Conservation (phyloP, 371 early-diverging fungal genomes). For the Polyrhizophydium stewartii region DNA sequence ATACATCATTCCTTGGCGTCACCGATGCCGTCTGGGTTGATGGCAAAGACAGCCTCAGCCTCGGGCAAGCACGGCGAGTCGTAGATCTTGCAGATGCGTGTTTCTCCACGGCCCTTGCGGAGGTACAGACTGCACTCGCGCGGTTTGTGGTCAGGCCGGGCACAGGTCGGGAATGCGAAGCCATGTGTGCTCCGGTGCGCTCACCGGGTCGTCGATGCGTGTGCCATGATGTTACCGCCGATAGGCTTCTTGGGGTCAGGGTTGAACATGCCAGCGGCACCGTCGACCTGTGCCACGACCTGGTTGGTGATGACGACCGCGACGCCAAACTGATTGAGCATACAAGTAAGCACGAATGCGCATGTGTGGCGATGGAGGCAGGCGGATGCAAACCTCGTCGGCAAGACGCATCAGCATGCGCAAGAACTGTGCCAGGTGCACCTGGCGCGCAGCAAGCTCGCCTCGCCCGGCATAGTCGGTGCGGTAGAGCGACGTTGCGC, state of each 20-base stretch:
- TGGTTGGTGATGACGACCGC: slow-evolving; percentile 99
- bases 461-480: slow-evolving; percentile 98
- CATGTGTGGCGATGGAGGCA: not conserved
- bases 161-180: not conserved
- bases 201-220: slow-evolving; percentile 85
- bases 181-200: too few species aligned
- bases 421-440: slow-evolving; percentile 94
- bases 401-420: slow-evolving; percentile 88
- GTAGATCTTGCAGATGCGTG: slow-evolving; percentile 65
- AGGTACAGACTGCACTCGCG: slow-evolving; percentile 39
- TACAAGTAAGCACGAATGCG: not conserved
- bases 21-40: slow-evolving; percentile 68
- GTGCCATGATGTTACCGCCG: slow-evolving; percentile 98
- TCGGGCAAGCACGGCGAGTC: slow-evolving; percentile 62
- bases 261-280: slow-evolving; percentile 86
- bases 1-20: slow-evolving; percentile 65
- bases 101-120: slow-evolving; percentile 57
- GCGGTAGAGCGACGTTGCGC: slow-evolving; percentile 95
- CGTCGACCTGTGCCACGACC: slow-evolving; percentile 98
- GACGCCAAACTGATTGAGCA: slow-evolving; percentile 73
- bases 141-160: too few species aligned
- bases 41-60: slow-evolving; percentile 69
- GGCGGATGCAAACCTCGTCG: slow-evolving; percentile 66
- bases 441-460: slow-evolving; percentile 96
- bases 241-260: slow-evolving; percentile 98